Percentiles rank a stretch among this genome's conserved stretches.
phyloP scores from a whole-genome alignment of 78 protist genomes.

The Dictyostelium brefeldianum region DNA sequence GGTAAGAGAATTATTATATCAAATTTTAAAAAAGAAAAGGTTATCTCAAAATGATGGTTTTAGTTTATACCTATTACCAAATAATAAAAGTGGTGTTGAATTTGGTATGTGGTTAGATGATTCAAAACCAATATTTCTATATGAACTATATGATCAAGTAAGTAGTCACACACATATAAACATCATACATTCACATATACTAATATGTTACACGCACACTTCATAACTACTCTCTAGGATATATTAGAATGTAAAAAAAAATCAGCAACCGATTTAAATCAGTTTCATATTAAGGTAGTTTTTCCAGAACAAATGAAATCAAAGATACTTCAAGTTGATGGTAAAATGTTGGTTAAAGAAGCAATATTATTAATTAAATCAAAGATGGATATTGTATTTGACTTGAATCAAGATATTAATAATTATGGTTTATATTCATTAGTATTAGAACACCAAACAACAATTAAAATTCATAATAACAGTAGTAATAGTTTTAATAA shows the following conservation, averaged over 20 bases:
- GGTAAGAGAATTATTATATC: constrained; percentile 6
- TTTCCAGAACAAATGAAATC: constrained; percentile 59
- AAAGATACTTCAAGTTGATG: constrained; percentile 32
- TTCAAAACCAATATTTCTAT: constrained; percentile 18
- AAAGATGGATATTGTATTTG: constrained; percentile 23
- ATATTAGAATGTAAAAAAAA: constrained; percentile 11
- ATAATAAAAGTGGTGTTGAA: constrained; percentile 17
- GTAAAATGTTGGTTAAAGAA: constrained; percentile 26
- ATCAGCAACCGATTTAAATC: background rate
- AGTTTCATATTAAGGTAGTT: constrained; percentile 10
- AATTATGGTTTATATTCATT: constrained; percentile 37
- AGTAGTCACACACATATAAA: too few relatives aligned
- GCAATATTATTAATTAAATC: constrained; percentile 12
- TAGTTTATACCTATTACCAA: constrained; percentile 22
- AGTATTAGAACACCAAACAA: background rate
- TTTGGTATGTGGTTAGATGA: constrained; percentile 55
- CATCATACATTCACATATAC: background rate
- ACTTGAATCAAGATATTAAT: background rate
- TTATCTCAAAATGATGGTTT: background rate
- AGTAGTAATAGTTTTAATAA: background rate
- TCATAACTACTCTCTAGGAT: background rate
- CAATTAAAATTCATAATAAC: background rate
- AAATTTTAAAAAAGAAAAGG: constrained; percentile 11
- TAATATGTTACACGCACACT: background rate
- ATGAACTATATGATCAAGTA: constrained; percentile 28